Percentiles rank a stretch among this genome's conserved stretches.
These are phyloP conservation scores for Phytophthora colocasiae DNA, from an alignment of 352 stramenopile genomes.

Conservation along the genomic window DNA sequence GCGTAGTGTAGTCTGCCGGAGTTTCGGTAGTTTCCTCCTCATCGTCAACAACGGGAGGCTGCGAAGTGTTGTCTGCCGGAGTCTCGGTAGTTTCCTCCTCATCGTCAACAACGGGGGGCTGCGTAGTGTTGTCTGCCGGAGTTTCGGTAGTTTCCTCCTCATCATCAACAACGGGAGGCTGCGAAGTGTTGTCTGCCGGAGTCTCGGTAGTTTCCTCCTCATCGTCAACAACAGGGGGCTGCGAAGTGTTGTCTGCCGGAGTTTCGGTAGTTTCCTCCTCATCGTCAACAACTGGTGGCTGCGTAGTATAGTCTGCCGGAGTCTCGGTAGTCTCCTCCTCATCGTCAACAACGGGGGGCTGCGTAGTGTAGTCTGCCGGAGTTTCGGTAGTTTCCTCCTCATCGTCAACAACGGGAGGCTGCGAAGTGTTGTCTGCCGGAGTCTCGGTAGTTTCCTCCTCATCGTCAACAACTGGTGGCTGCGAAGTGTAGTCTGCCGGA, in stretches of 20 bases:
- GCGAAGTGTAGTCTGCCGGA: no score
- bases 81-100: no score
- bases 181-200: background rate
- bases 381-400: background rate
- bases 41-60: no score
- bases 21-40: no score
- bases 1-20: no score
- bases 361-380: background rate
- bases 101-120: background rate
- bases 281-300: background rate
- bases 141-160: background rate
- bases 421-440: no score
- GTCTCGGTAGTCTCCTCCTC: background rate
- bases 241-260: background rate
- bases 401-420: no score
- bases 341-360: background rate
- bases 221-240: background rate
- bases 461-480: no score
- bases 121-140: background rate
- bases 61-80: no score
- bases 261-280: background rate
- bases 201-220: background rate
- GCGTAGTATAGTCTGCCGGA: background rate
- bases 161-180: background rate
- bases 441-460: no score